These are phyloP conservation scores for Teunomyces funiuensis DNA, from an alignment of 805 yeast genomes.

Conservation along the genomic window DNA sequence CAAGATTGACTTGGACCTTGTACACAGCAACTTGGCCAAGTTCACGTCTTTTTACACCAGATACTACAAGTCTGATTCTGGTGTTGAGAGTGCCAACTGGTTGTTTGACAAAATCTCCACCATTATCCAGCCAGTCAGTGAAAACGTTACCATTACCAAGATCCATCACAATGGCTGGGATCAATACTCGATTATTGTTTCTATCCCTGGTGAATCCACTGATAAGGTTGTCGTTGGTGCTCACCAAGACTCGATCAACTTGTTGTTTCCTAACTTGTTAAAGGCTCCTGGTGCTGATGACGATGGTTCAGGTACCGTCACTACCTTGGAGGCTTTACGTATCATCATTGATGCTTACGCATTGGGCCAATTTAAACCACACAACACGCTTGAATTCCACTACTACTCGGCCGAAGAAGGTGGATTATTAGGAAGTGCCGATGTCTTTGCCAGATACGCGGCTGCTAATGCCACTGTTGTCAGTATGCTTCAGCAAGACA, in stretches of 20 bases:
- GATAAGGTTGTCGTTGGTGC: conserved; percentile 77
- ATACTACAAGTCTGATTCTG: conserved; percentile 71
- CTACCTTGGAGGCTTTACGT: conserved; percentile 73
- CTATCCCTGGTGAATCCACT: conserved; percentile 50
- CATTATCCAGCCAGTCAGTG: conserved; percentile 28
- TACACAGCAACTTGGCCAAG: conserved; percentile 55
- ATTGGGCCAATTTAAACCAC: conserved; percentile 46
- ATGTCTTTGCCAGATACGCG: conserved; percentile 61
- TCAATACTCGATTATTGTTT: conserved; percentile 74
- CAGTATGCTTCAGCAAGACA: conserved; percentile 91
- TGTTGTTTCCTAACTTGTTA: conserved; percentile 63
- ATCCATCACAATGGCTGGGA: conserved; percentile 69
- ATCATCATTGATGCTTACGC: conserved; percentile 45
- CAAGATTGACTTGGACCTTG: conserved; percentile 45
- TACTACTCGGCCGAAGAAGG: conserved; percentile 96
- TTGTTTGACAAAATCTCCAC: conserved; percentile 50
- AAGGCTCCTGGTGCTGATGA: conserved; percentile 96
- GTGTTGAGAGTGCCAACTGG: conserved; percentile 72
- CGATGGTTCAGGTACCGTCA: conserved; percentile 85
- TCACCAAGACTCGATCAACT: conserved; percentile 83
- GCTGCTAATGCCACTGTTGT: conserved; percentile 51
- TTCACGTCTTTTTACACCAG: conserved; percentile 74
- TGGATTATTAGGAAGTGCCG: conserved; percentile 83
- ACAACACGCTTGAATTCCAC: conserved; percentile 85
- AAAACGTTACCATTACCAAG: conserved; percentile 40